A percentile compares a stretch with the other conserved stretches of the same genome.
These are phyloP conservation scores for Lablab purpureus DNA, from an alignment of 306 rosid species.

Conservation along the genomic window DNA sequence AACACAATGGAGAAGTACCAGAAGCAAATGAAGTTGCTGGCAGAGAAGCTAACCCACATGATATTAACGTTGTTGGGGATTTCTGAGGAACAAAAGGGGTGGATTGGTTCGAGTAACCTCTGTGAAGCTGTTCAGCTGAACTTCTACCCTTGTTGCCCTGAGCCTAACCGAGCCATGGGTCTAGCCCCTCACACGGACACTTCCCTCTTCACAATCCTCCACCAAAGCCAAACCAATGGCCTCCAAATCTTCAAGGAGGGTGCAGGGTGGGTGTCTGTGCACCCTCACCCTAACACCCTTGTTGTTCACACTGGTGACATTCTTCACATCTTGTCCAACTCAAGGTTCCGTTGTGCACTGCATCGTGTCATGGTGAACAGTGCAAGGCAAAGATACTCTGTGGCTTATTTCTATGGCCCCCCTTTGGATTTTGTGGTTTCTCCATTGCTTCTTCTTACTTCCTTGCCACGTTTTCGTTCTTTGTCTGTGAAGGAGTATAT, in stretches of 20 bases:
- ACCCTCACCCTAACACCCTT: slow-evolving; percentile 52
- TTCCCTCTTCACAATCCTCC: slow-evolving; percentile 67
- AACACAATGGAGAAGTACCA: slow-evolving; percentile 62
- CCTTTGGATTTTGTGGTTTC: slow-evolving; percentile 55
- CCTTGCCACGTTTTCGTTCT: slow-evolving; percentile 52
- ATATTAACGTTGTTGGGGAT: slow-evolving; percentile 53
- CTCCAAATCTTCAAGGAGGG: slow-evolving; percentile 69
- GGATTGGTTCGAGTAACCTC: slow-evolving; percentile 46
- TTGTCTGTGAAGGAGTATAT: slow-evolving; percentile 61
- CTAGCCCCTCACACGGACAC: slow-evolving; percentile 88
- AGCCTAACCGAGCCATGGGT: slow-evolving; percentile 75
- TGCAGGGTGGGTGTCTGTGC: slow-evolving; percentile 64
- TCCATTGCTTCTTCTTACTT: slow-evolving; percentile 39
- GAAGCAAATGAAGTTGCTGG: slow-evolving; percentile 60
- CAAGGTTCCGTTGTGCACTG: slow-evolving; percentile 50
- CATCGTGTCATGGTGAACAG: slow-evolving; percentile 68
- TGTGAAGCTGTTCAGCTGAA: slow-evolving; percentile 64
- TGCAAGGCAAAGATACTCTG: slow-evolving; percentile 51
- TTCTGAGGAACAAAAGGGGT: slow-evolving; percentile 42
- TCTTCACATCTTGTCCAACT: slow-evolving; percentile 66
- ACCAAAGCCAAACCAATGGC: slow-evolving; percentile 61
- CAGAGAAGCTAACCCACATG: slow-evolving; percentile 53
- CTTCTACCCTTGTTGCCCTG: slow-evolving; percentile 73
- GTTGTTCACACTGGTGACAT: slow-evolving; percentile 72
- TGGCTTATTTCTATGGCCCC: slow-evolving; percentile 70